Conservation (phyloP, 1,284 basidiomycete species). For the Exobasidium rhododendri region DNA sequence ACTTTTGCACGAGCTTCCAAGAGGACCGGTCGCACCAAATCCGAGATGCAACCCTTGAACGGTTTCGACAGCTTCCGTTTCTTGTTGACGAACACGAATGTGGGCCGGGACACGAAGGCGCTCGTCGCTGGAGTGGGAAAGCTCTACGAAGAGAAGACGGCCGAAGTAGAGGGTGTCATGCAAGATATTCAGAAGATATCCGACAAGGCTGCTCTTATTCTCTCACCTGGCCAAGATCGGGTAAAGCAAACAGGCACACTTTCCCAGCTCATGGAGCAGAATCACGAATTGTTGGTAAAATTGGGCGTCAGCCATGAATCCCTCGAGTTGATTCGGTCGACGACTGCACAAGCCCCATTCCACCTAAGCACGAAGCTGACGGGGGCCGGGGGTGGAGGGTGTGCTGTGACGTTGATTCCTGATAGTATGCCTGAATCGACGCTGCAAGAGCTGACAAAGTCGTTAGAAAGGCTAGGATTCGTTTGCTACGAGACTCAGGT, state of each 20-base stretch:
- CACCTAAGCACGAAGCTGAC: constrained; percentile 90
- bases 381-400: constrained; percentile 97
- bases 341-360: constrained; percentile 63
- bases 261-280: constrained; percentile 67
- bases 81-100: constrained; percentile 85
- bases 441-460: constrained; percentile 18
- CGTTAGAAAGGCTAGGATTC: constrained; percentile 63
- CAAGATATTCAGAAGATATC: constrained; percentile 33
- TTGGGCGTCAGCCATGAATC: constrained; percentile 92
- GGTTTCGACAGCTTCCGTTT: constrained; percentile 68
- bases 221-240: constrained; percentile 14
- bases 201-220: constrained; percentile 32
- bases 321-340: constrained; percentile 78
- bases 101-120: constrained; percentile 88
- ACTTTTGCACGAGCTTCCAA: constrained; percentile 78
- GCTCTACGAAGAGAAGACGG: constrained; percentile 66
- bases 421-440: constrained; percentile 19
- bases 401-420: constrained; percentile 92
- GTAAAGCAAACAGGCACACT: constrained; percentile 22
- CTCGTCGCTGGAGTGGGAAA: constrained; percentile 82
- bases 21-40: constrained; percentile 59
- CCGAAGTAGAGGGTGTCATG: constrained; percentile 31
- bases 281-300: constrained; percentile 77
- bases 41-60: constrained; percentile 72
- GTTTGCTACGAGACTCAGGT: constrained; percentile 85